These are phyloP conservation scores for sweet orange (Citrus sinensis) DNA, from an alignment of 345 rosid species.

Conservation along the genomic window DNA sequence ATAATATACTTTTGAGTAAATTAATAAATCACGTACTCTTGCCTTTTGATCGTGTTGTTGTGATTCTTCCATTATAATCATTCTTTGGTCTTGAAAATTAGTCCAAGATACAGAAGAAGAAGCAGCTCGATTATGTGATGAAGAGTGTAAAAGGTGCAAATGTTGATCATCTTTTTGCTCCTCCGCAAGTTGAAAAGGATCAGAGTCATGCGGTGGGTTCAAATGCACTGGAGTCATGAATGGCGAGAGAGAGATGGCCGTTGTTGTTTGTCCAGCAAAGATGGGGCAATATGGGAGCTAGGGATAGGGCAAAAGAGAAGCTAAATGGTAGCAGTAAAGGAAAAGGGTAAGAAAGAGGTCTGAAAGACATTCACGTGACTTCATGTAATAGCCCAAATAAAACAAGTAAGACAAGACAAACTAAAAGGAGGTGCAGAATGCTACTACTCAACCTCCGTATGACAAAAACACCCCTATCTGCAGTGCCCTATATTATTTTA, in stretches of 20 bases:
- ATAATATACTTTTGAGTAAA: not conserved
- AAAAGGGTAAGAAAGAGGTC: slow-evolving; percentile 12
- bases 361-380: slow-evolving; percentile 48
- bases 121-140: slow-evolving; percentile 20
- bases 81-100: slow-evolving; percentile 14
- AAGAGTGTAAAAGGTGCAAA: slow-evolving; percentile 30
- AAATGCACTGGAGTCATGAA: slow-evolving; percentile 35
- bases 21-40: slow-evolving; percentile 5
- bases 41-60: slow-evolving; percentile 19
- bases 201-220: slow-evolving; percentile 15
- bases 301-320: slow-evolving; percentile 8
- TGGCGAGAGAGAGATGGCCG: slow-evolving; percentile 1
- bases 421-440: slow-evolving; percentile 37
- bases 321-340: not conserved
- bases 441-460: slow-evolving; percentile 31
- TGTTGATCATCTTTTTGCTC: slow-evolving; percentile 28
- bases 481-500: not conserved
- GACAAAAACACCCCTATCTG: slow-evolving; percentile 29
- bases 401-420: slow-evolving; percentile 36
- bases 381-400: slow-evolving; percentile 32
- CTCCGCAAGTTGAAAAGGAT: slow-evolving; percentile 21
- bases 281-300: not conserved
- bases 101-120: slow-evolving; percentile 12
- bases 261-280: slow-evolving; percentile 7
- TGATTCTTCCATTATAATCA: not conserved